Conservation (phyloP, 2,329 filamentous ascomycete genomes). For the Paradendryphiella salina region DNA sequence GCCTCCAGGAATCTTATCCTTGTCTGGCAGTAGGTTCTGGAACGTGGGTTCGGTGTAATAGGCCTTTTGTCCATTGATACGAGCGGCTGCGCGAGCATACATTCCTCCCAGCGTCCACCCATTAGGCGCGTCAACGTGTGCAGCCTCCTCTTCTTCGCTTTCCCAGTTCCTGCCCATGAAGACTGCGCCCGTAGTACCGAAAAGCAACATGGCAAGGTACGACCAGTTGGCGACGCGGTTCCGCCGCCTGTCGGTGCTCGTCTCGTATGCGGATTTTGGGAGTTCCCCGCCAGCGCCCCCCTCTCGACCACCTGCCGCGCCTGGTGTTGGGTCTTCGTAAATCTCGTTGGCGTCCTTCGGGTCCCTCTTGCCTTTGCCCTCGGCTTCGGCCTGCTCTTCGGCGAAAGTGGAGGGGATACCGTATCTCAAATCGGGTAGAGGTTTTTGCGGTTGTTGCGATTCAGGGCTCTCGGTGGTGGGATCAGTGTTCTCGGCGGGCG, state of each 20-base stretch:
- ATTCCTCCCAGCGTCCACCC: slow-evolving; percentile 77
- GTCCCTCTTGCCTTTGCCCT: slow-evolving; percentile 39
- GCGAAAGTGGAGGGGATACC: slow-evolving; percentile 91
- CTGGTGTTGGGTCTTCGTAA: slow-evolving; percentile 54
- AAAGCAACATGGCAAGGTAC: slow-evolving; percentile 64
- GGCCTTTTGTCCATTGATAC: slow-evolving; percentile 73
- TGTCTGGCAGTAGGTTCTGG: slow-evolving; percentile 84
- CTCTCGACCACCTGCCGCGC: slow-evolving; percentile 52
- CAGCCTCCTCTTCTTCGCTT: slow-evolving; percentile 68
- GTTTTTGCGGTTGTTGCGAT: slow-evolving; percentile 58
- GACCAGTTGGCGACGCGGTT: slow-evolving; percentile 75
- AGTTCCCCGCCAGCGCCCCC: slow-evolving; percentile 63
- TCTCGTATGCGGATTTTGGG: slow-evolving; percentile 81
- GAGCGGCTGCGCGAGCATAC: slow-evolving; percentile 78
- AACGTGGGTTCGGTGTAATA: slow-evolving; percentile 98
- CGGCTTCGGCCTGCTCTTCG: slow-evolving; percentile 62
- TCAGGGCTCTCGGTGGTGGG: slow-evolving; percentile 46
- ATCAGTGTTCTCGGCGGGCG: slow-evolving; percentile 43
- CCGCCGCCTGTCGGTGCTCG: slow-evolving; percentile 82
- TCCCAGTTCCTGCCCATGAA: slow-evolving; percentile 92
- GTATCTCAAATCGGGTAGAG: slow-evolving; percentile 87
- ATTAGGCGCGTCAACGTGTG: slow-evolving; percentile 71
- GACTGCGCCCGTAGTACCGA: slow-evolving; percentile 61
- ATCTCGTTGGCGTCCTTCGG: slow-evolving; percentile 53
- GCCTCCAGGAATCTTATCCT: slow-evolving; percentile 59